A percentile compares a stretch with the other conserved stretches of the same genome.
Evolutionary conservation across 2,329 filamentous ascomycete species (phyloP).

Genomic region (Septoria linicola): DNA sequence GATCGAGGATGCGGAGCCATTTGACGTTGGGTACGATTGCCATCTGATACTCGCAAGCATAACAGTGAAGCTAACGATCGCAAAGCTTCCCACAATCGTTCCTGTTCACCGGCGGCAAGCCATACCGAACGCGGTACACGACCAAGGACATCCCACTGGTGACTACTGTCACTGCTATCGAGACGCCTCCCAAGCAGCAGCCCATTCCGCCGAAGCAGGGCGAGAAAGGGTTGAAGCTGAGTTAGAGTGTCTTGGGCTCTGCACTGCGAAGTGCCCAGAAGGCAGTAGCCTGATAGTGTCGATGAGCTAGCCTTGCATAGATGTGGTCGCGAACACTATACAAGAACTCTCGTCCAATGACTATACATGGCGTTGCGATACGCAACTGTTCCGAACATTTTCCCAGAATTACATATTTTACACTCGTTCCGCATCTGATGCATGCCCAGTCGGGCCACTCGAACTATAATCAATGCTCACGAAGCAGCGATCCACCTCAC

Average conservation of each 20-base stretch:
- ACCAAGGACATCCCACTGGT: slow-evolving; percentile 21
- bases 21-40: slow-evolving; percentile 49
- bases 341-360: too few species aligned
- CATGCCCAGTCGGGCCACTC: slow-evolving; percentile 45
- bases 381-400: too few species aligned
- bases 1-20: slow-evolving; percentile 62
- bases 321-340: too few species aligned
- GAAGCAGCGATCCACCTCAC: slow-evolving; percentile 55
- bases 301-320: too few species aligned
- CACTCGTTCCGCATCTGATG: slow-evolving; percentile 32
- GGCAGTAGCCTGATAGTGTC: too few species aligned
- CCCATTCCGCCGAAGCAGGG: slow-evolving; percentile 24
- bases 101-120: slow-evolving; percentile 22
- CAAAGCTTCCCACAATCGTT: slow-evolving; percentile 21
- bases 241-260: too few species aligned
- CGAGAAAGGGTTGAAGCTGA: slow-evolving; percentile 18
- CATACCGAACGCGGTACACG: slow-evolving; percentile 22
- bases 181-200: slow-evolving; percentile 21
- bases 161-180: slow-evolving; percentile 20
- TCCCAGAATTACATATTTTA: background rate
- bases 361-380: too few species aligned
- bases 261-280: too few species aligned
- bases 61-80: background rate
- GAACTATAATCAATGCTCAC: slow-evolving; percentile 52
- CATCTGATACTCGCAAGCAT: background rate